phyloP scores from a whole-genome alignment of 345 rosid genomes.

The Boechera stricta region DNA sequence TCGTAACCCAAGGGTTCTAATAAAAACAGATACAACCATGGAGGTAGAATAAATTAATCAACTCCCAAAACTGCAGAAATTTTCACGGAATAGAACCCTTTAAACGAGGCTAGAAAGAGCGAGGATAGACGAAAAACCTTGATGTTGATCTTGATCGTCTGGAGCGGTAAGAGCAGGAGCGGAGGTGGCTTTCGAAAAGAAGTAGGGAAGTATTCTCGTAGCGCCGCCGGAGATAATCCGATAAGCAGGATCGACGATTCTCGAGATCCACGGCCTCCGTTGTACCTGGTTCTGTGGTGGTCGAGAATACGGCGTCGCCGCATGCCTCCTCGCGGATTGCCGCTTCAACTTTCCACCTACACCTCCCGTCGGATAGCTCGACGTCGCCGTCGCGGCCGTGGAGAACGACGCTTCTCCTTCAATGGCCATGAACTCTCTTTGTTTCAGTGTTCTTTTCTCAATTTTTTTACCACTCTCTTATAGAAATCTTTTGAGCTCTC shows the following conservation, averaged over 20 bases:
- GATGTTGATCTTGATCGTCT: conserved; percentile 37
- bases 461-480: conserved; percentile 9
- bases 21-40: background rate
- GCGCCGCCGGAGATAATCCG: conserved; percentile 76
- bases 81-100: conserved; percentile 10
- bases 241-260: conserved; percentile 82
- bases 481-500: background rate
- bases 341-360: conserved; percentile 72
- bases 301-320: conserved; percentile 66
- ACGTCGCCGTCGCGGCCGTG: conserved; percentile 15
- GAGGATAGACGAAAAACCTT: conserved; percentile 44
- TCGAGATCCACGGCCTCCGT: conserved; percentile 69
- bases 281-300: conserved; percentile 53
- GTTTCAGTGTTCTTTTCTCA: background rate
- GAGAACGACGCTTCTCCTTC: conserved; percentile 50
- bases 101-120: conserved; percentile 6
- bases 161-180: conserved; percentile 51
- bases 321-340: conserved; percentile 48
- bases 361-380: conserved; percentile 45
- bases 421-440: conserved; percentile 38
- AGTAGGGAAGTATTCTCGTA: conserved; percentile 62
- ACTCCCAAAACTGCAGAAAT: background rate
- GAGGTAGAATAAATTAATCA: conserved; percentile 3
- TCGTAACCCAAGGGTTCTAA: background rate
- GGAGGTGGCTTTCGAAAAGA: conserved; percentile 57